A percentile compares a stretch with the other conserved stretches of the same genome.
phyloP scores from a whole-genome alignment of 108 stramenopile genomes.

The Discostella stelligeroides region DNA sequence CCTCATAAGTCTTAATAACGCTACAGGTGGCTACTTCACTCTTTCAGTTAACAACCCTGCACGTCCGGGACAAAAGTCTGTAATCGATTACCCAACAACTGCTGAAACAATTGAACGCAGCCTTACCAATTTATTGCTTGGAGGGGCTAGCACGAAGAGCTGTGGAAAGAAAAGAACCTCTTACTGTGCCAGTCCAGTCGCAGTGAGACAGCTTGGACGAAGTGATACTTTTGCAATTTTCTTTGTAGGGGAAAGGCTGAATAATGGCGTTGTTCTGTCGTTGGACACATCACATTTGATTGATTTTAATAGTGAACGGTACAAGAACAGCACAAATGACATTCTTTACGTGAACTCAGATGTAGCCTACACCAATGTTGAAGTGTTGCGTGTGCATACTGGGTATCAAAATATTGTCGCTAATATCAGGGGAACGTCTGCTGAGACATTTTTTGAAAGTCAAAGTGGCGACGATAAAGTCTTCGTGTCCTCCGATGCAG shows the following conservation, averaged over 20 bases:
- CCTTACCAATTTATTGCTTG: slow-evolving; percentile 4
- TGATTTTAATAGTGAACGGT: slow-evolving; percentile 28
- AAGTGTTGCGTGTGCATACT: slow-evolving; percentile 20
- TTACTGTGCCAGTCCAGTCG: slow-evolving; percentile 25
- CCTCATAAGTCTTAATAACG: slow-evolving; percentile 26
- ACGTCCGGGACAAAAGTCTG: not conserved
- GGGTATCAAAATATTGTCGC: slow-evolving; percentile 28
- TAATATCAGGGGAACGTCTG: slow-evolving; percentile 46
- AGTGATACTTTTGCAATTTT: slow-evolving; percentile 24
- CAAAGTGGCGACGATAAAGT: slow-evolving; percentile 37
- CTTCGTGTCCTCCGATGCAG: slow-evolving; percentile 49
- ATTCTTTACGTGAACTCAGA: slow-evolving; percentile 34
- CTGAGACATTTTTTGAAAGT: slow-evolving; percentile 33
- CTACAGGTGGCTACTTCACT: slow-evolving; percentile 23
- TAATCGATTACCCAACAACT: slow-evolving; percentile 11
- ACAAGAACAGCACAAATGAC: slow-evolving; percentile 39
- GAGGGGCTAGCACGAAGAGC: not conserved
- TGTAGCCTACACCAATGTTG: slow-evolving; percentile 42
- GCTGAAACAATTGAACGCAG: slow-evolving; percentile 9
- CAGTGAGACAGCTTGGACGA: slow-evolving; percentile 28
- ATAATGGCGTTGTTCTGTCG: slow-evolving; percentile 19
- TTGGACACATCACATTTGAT: slow-evolving; percentile 1
- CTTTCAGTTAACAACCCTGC: slow-evolving; percentile 20
- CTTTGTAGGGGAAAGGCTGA: slow-evolving; percentile 42
- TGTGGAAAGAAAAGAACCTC: slow-evolving; percentile 15